These are phyloP conservation scores for Westerdykella ornata DNA, from an alignment of 2,329 filamentous ascomycete species.

Conservation along the genomic window DNA sequence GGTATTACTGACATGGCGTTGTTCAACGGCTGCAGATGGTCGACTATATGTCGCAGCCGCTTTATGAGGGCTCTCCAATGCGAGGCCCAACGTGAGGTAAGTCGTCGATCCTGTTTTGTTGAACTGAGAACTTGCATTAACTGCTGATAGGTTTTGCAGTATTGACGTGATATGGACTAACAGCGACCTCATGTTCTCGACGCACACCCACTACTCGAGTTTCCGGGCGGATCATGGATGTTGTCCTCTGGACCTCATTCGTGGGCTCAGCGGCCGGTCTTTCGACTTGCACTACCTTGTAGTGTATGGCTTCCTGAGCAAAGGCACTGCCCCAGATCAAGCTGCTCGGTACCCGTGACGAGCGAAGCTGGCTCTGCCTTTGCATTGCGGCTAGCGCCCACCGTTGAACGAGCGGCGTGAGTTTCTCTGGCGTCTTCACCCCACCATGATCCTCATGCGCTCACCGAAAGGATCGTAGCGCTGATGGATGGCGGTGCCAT, in stretches of 20 bases:
- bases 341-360: conserved; percentile 6
- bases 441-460: conserved; percentile 12
- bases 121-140: too few relatives aligned
- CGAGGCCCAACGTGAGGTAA: too few relatives aligned
- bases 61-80: too few relatives aligned
- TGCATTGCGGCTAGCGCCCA: conserved; percentile 11
- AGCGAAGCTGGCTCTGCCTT: conserved; percentile 4
- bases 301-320: conserved; percentile 28
- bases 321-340: conserved; percentile 34
- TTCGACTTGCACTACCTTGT: conserved; percentile 13
- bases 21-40: too few relatives aligned
- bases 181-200: background rate
- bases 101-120: too few relatives aligned
- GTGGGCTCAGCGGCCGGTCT: conserved; percentile 28
- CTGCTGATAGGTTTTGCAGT: too few relatives aligned
- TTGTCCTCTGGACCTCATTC: conserved; percentile 18
- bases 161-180: too few relatives aligned
- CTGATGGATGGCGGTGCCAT: conserved; percentile 21
- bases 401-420: conserved; percentile 13
- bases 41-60: too few relatives aligned
- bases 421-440: conserved; percentile 29
- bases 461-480: conserved; percentile 17
- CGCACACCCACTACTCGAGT: too few relatives aligned
- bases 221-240: conserved; percentile 18
- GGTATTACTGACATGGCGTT: too few relatives aligned